Evolutionary conservation across 805 yeast genomes (phyloP), one percentile per base, ranked within the genome.

Genomic region (Ogataea corticis): DNA sequence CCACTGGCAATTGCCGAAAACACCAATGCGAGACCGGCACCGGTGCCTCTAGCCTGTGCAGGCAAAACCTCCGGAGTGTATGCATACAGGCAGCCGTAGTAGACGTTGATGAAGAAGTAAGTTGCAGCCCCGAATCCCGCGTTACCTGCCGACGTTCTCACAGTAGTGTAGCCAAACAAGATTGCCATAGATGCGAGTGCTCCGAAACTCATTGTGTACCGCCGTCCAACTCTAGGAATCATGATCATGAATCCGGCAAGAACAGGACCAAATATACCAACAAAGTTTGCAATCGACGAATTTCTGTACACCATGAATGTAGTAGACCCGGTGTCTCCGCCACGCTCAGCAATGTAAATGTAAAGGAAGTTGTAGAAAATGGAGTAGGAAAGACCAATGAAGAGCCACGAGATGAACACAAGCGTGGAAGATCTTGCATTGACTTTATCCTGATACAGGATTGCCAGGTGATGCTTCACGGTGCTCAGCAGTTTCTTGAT

Each of bases 31-130:
- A 80, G 56, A 2, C 82, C 80, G 33, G 72, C 72, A 17, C 80
- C 84, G 3, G 85, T 78, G 10, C 80, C 82, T 55, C 76, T 63
- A 11, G 68, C 69, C 41, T 62, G 59, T 0, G 74, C 61, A 11
- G 80, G 80, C 55, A 80, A 69, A 14, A 76, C 72, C 52, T 80
- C 83, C 1, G 83, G 84, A 2, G 85, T 79, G 55, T 78, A 80
- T 10, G 83, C 84, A 54, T 77, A 80, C 25, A 80, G 61, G 15
- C 75, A 74, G 3, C 81, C 82, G 55, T 76, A 79, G 57, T 75
- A 75, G 43, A 77, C 67, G 59, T 68, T 63, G 45, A 69, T 55
- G 51, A 63, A 63, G 47, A 70, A 54, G 46, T 72, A 75, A 23
- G 80, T 74, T 31, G 72, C 69, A 23, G 71, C 56, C 13, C 67